Evolutionary conservation across 176 grass and related monocot genomes (phyloP).

Genomic region (Lolium multiflorum): DNA sequence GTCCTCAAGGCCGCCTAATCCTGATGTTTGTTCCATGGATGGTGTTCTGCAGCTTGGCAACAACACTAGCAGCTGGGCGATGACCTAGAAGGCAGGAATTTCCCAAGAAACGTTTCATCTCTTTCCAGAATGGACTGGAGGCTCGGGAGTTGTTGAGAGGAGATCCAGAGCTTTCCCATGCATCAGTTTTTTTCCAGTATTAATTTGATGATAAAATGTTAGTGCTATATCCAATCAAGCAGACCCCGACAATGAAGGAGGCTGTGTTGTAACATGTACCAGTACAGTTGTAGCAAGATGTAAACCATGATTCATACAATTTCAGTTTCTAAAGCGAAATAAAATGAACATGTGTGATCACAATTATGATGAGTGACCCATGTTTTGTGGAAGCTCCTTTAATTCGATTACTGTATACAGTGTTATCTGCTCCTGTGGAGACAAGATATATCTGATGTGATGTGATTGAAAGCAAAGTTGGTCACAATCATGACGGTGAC

Average conservation of each 20-base stretch:
- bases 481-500: background rate
- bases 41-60: background rate
- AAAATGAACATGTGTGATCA: background rate
- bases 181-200: background rate
- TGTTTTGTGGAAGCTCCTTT: background rate
- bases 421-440: background rate
- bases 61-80: background rate
- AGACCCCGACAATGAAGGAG: slow-evolving; percentile 15
- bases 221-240: background rate
- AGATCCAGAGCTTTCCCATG: background rate
- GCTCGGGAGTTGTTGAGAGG: background rate
- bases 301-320: slow-evolving; percentile 35
- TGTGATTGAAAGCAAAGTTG: slow-evolving; percentile 10
- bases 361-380: background rate
- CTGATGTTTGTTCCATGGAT: background rate
- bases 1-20: slow-evolving; percentile 53
- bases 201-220: background rate
- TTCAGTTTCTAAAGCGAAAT: background rate
- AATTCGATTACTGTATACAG: background rate
- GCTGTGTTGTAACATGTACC: slow-evolving; percentile 30
- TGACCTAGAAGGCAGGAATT: background rate
- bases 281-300: background rate
- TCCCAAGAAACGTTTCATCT: too few species aligned
- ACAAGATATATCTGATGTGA: background rate
- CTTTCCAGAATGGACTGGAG: background rate